Evolutionary conservation across 305 asterid species (phyloP).

Genomic region (Striga hermonthica): DNA sequence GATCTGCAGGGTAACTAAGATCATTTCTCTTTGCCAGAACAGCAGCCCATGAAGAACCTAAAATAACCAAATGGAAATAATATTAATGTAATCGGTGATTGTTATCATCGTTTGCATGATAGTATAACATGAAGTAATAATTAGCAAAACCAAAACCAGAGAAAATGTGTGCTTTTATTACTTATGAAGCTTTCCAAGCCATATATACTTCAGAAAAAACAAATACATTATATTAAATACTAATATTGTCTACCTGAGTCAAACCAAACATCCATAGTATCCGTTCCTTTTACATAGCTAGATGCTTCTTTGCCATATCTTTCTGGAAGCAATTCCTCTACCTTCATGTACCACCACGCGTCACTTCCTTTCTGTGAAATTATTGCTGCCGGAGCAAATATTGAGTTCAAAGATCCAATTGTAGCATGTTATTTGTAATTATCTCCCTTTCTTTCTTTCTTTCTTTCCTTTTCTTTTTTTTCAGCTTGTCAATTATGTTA

Average conservation of each 20-base stretch:
- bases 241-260: conserved; percentile 68
- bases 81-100: neutral
- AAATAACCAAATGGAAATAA: conserved; percentile 23
- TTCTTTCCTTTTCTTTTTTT: too few relatives aligned
- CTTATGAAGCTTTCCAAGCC: conserved; percentile 11
- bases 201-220: conserved; percentile 20
- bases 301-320: conserved; percentile 73
- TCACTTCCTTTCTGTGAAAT: conserved; percentile 92
- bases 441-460: too few relatives aligned
- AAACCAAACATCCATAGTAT: conserved; percentile 99
- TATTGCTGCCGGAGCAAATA: conserved; percentile 61
- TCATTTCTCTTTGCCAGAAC: conserved; percentile 72
- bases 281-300: conserved; percentile 74
- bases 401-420: neutral
- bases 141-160: neutral
- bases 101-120: too few relatives aligned
- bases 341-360: conserved; percentile 98
- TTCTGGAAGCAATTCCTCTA: conserved; percentile 94
- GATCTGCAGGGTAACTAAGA: conserved; percentile 88
- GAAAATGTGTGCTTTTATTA: conserved; percentile 16
- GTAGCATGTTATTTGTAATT: too few relatives aligned
- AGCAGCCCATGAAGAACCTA: conserved; percentile 99
- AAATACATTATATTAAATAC: conserved; percentile 9
- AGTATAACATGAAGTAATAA: too few relatives aligned
- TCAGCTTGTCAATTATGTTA: neutral